Conservation (phyloP, 345 rosid genomes). For the Gossypium anomalum region DNA sequence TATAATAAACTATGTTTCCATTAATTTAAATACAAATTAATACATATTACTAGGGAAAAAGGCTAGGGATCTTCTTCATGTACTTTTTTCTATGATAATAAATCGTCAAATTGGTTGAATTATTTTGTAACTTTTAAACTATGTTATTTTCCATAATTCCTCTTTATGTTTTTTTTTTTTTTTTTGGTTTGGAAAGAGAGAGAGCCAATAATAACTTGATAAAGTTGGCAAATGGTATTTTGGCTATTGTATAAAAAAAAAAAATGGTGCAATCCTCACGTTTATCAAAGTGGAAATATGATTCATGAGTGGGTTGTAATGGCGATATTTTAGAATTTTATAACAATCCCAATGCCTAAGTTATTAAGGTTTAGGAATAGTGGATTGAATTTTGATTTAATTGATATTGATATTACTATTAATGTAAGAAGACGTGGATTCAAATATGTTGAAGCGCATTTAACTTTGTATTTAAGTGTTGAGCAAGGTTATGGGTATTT, state of each 20-base stretch:
- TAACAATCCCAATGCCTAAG: neutral
- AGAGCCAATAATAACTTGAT: constrained; percentile 29
- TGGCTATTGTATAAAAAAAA: constrained; percentile 17
- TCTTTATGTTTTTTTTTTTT: constrained; percentile 14
- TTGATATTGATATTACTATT: no score
- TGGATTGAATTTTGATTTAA: no score
- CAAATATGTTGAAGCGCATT: no score
- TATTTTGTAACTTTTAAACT: constrained; percentile 11
- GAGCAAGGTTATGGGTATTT: no score
- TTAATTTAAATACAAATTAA: neutral
- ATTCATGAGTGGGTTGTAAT: constrained; percentile 19
- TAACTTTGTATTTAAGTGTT: no score
- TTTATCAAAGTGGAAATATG: constrained; percentile 34
- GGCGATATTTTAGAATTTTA: neutral
- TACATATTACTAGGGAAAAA: constrained; percentile 4
- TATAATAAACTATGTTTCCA: neutral
- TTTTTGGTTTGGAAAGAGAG: constrained; percentile 13
- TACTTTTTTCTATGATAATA: neutral
- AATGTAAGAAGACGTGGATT: fast-evolving
- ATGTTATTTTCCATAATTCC: constrained; percentile 15
- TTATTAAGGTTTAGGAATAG: no score
- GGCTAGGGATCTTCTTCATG: neutral
- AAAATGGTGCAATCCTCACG: neutral
- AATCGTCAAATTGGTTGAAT: constrained; percentile 2
- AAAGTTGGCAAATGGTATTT: constrained; percentile 29